Conservation (phyloP, 441 rosid genomes). For the Eutrema salsugineum region DNA sequence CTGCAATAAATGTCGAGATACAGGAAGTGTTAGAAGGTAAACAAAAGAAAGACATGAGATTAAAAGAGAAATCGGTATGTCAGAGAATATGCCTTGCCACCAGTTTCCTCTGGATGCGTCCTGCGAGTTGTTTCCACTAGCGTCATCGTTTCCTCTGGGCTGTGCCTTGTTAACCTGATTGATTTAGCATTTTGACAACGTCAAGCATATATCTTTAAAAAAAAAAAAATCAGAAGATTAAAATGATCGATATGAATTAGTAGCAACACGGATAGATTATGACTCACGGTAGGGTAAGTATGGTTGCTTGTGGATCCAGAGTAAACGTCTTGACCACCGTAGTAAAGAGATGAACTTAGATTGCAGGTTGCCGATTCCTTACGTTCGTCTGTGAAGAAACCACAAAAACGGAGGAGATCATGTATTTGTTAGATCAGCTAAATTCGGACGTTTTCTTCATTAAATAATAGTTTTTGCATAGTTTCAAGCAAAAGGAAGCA, state of each 20-base stretch:
- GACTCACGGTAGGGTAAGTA: conserved; percentile 52
- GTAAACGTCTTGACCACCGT: conserved; percentile 80
- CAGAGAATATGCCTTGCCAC: conserved; percentile 72
- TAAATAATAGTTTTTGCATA: background rate
- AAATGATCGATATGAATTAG: background rate
- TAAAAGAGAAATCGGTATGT: background rate
- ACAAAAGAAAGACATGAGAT: background rate
- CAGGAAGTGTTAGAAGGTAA: background rate
- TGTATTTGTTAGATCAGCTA: background rate
- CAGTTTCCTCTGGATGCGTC: conserved; percentile 86
- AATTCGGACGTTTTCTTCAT: background rate
- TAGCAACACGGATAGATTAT: background rate
- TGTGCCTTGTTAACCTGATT: conserved; percentile 55
- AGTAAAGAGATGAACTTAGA: conserved; percentile 82
- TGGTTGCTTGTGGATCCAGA: conserved; percentile 39
- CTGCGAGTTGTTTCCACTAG: conserved; percentile 42
- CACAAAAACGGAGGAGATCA: background rate
- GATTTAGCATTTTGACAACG: conserved; percentile 13
- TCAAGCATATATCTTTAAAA: background rate
- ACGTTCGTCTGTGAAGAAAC: conserved; percentile 30
- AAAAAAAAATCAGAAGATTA: too few relatives aligned
- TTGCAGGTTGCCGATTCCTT: conserved; percentile 50
- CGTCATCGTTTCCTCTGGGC: conserved; percentile 51
- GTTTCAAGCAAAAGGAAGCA: background rate
- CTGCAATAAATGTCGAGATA: conserved; percentile 40